These are phyloP conservation scores for Starmerella floris DNA, from an alignment of 805 yeast species.

Conservation along the genomic window DNA sequence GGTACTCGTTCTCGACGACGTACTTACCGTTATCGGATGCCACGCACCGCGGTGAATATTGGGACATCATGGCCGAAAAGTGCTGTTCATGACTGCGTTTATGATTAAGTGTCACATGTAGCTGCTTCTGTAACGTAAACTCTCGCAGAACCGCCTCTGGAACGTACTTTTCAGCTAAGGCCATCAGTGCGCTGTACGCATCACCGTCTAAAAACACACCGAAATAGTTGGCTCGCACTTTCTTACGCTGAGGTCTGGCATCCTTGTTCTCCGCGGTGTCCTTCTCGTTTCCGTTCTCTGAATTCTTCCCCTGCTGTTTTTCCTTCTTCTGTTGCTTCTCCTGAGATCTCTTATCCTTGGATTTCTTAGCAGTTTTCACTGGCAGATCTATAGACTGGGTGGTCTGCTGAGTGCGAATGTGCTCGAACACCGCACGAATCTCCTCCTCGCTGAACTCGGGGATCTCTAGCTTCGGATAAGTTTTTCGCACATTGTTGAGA, in stretches of 20 bases:
- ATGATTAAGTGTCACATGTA: slow-evolving; percentile 29
- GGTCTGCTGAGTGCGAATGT: neutral
- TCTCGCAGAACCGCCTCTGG: slow-evolving; percentile 3
- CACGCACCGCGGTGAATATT: neutral
- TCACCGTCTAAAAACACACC: slow-evolving; percentile 30
- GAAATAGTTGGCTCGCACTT: slow-evolving; percentile 32
- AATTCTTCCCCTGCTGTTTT: slow-evolving; percentile 6
- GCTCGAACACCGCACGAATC: neutral
- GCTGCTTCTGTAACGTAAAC: slow-evolving; percentile 14
- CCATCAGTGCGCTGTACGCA: slow-evolving; percentile 17
- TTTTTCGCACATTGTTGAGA: slow-evolving; percentile 29
- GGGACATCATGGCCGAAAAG: slow-evolving; percentile 3
- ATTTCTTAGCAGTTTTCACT: slow-evolving; percentile 25
- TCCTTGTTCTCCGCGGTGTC: slow-evolving; percentile 3
- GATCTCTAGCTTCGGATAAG: slow-evolving; percentile 26
- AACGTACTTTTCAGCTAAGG: slow-evolving; percentile 12
- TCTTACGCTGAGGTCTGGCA: slow-evolving; percentile 2
- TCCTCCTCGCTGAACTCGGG: slow-evolving; percentile 27
- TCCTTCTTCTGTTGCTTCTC: neutral
- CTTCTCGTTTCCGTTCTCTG: slow-evolving; percentile 9
- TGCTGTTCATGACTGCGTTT: slow-evolving; percentile 1
- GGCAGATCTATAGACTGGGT: too few species aligned
- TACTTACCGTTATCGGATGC: neutral
- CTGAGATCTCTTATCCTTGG: neutral
- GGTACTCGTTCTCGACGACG: neutral